Percentiles rank a stretch among this genome's conserved stretches.
These are phyloP conservation scores for Trametes polyzona DNA, from an alignment of 1,284 basidiomycete genomes.

Conservation along the genomic window DNA sequence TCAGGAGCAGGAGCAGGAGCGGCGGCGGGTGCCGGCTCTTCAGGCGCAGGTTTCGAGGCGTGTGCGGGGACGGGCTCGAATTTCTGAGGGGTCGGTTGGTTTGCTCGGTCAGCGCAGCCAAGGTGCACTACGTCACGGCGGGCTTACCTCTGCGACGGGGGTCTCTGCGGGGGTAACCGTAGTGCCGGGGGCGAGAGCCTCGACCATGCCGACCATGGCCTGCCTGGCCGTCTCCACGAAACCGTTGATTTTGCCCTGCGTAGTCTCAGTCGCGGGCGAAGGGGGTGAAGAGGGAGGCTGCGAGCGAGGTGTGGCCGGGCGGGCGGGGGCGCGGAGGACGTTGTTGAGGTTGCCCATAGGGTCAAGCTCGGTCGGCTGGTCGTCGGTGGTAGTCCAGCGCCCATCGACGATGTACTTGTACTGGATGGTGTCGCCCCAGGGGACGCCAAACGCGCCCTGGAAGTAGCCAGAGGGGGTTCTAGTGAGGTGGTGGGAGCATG, in stretches of 20 bases:
- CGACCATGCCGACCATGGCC: constrained; percentile 32
- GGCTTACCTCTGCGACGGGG: constrained; percentile 19
- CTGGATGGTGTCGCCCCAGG: constrained; percentile 64
- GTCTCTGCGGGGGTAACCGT: constrained; percentile 22
- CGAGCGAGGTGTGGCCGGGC: constrained; percentile 39
- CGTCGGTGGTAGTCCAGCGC: constrained; percentile 59
- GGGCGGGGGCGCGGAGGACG: constrained; percentile 63
- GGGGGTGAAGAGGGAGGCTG: constrained; percentile 13
- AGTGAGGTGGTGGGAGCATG: constrained; percentile 56
- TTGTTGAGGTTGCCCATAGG: constrained; percentile 73
- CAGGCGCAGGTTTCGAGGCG: too few species aligned
- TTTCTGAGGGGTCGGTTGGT: neutral
- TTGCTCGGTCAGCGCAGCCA: neutral
- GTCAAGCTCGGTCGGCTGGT: constrained; percentile 66
- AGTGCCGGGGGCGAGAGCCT: constrained; percentile 34
- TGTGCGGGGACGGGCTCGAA: neutral
- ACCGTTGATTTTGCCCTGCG: constrained; percentile 18
- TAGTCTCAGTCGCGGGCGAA: constrained; percentile 10
- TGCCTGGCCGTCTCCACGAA: constrained; percentile 29
- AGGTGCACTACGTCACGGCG: neutral
- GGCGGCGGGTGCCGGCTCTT: neutral
- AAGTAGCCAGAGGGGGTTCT: constrained; percentile 57
- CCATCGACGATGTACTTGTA: constrained; percentile 86
- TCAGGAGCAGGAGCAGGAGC: constrained; percentile 2
- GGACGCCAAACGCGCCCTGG: constrained; percentile 55